Evolutionary conservation across 2,329 filamentous ascomycete genomes (phyloP).

Genomic region (Stachybotrys chartarum): DNA sequence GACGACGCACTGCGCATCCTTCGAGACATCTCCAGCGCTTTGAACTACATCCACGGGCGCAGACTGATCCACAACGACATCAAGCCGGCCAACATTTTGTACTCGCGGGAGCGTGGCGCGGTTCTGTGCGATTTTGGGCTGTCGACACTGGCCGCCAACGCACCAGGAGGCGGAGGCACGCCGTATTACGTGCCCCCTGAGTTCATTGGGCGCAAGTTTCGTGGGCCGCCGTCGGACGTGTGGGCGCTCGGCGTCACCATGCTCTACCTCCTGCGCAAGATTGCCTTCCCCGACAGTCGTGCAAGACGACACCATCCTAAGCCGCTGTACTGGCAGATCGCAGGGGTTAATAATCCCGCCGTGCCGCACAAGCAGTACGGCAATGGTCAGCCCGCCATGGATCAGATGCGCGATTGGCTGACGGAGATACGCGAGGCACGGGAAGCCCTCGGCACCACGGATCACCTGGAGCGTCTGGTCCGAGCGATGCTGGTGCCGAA

Average conservation of each 20-base stretch:
- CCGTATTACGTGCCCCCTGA: constrained; percentile 57
- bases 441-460: constrained; percentile 34
- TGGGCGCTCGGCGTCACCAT: constrained; percentile 55
- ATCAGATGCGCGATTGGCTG: constrained; percentile 52
- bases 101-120: constrained; percentile 49
- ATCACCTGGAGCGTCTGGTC: constrained; percentile 44
- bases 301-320: constrained; percentile 38
- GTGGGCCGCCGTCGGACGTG: constrained; percentile 48
- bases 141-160: constrained; percentile 38
- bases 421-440: constrained; percentile 43
- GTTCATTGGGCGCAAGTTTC: constrained; percentile 47
- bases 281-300: constrained; percentile 46
- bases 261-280: constrained; percentile 51
- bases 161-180: constrained; percentile 46
- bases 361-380: constrained; percentile 23
- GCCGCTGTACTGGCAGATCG: constrained; percentile 52
- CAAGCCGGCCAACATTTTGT: constrained; percentile 55
- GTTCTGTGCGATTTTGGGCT: constrained; percentile 56
- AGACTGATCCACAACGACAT: constrained; percentile 54
- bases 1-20: constrained; percentile 45
- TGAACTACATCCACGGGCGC: constrained; percentile 49
- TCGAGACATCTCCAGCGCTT: constrained; percentile 44
- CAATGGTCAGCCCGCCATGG: constrained; percentile 32
- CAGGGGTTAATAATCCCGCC: constrained; percentile 41
- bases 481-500: constrained; percentile 47